A percentile compares a stretch with the other conserved stretches of the same genome.
phyloP scores from a whole-genome alignment of 2,329 filamentous ascomycete genomes.

The Xylariaceae sp. region DNA sequence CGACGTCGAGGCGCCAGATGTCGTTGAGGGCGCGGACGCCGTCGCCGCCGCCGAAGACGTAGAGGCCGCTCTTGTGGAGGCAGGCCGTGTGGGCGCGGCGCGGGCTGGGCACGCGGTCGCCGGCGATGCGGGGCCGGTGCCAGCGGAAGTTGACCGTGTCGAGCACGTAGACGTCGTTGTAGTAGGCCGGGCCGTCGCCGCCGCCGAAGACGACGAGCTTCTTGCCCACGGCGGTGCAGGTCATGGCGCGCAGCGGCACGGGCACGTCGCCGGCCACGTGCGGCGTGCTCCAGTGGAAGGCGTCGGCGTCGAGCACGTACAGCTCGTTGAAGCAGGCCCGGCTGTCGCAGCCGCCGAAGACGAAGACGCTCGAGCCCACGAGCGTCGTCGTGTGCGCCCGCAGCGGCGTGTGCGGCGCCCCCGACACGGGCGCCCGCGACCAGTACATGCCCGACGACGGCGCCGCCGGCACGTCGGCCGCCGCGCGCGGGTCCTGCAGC shows the following conservation, averaged over 20 bases:
- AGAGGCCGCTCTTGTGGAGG: slow-evolving; percentile 62
- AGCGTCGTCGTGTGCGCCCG: slow-evolving; percentile 61
- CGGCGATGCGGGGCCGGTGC: slow-evolving; percentile 53
- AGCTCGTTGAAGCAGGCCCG: slow-evolving; percentile 61
- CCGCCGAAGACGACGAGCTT: slow-evolving; percentile 64
- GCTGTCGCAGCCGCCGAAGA: slow-evolving; percentile 63
- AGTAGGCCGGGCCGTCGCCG: slow-evolving; percentile 62
- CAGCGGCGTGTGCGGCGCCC: slow-evolving; percentile 51
- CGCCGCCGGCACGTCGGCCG: slow-evolving; percentile 53
- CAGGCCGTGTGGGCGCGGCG: slow-evolving; percentile 64
- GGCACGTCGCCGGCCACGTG: slow-evolving; percentile 58
- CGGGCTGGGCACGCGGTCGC: slow-evolving; percentile 51
- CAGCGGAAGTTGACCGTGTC: slow-evolving; percentile 63
- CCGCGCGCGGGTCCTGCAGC: slow-evolving; percentile 47
- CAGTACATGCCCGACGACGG: slow-evolving; percentile 68
- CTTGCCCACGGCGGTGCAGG: slow-evolving; percentile 62
- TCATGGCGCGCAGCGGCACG: slow-evolving; percentile 61
- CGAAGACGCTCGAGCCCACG: slow-evolving; percentile 58
- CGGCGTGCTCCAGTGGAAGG: slow-evolving; percentile 63
- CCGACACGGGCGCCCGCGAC: slow-evolving; percentile 58
- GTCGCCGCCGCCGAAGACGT: slow-evolving; percentile 65
- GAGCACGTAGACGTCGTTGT: slow-evolving; percentile 66
- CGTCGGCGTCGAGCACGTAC: slow-evolving; percentile 62
- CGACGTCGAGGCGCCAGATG: slow-evolving; percentile 64
- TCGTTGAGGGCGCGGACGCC: slow-evolving; percentile 64